A percentile compares a stretch with the other conserved stretches of the same genome.
Conservation (phyloP, 495 filamentous ascomycete genomes). For the Apodospora peruviana region DNA sequence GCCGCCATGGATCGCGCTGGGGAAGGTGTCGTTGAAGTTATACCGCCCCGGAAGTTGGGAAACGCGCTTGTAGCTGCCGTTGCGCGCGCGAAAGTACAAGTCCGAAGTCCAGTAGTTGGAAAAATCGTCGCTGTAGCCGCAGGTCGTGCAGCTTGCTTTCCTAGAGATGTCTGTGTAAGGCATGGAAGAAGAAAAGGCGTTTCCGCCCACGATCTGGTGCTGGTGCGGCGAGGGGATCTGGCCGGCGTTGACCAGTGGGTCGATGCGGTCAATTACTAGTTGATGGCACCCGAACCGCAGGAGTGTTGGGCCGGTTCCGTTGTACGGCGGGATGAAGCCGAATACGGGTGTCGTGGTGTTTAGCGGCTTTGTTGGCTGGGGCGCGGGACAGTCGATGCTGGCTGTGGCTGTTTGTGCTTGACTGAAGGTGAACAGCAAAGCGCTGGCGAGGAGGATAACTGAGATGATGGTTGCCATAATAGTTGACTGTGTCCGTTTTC, state of each 20-base stretch:
- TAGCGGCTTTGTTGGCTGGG: too few relatives aligned
- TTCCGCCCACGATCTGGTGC: slow-evolving; percentile 42
- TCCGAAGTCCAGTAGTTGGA: slow-evolving; percentile 34
- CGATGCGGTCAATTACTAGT: slow-evolving; percentile 36
- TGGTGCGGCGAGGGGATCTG: slow-evolving; percentile 33
- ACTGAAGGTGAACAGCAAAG: too few relatives aligned
- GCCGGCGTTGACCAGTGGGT: slow-evolving; percentile 35
- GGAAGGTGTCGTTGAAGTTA: slow-evolving; percentile 25
- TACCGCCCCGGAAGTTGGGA: slow-evolving; percentile 17
- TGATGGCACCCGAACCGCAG: slow-evolving; percentile 38
- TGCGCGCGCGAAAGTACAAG: slow-evolving; percentile 41
- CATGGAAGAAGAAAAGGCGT: slow-evolving; percentile 42
- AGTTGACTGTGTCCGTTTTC: too few relatives aligned
- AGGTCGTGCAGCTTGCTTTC: slow-evolving; percentile 20
- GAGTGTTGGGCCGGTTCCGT: slow-evolving; percentile 2
- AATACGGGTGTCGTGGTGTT: too few relatives aligned
- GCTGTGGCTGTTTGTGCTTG: too few relatives aligned
- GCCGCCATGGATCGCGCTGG: slow-evolving; percentile 30
- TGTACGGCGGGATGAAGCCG: slow-evolving; percentile 3
- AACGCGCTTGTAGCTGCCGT: slow-evolving; percentile 38
- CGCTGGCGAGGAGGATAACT: too few relatives aligned
- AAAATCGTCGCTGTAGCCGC: slow-evolving; percentile 14
- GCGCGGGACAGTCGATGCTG: too few relatives aligned
- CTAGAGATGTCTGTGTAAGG: slow-evolving; percentile 29
- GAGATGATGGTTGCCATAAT: too few relatives aligned